Percentiles rank a stretch among this genome's conserved stretches.
Conservation (phyloP, 176 grass and related monocot species). For the Rhynchospora breviuscula region DNA sequence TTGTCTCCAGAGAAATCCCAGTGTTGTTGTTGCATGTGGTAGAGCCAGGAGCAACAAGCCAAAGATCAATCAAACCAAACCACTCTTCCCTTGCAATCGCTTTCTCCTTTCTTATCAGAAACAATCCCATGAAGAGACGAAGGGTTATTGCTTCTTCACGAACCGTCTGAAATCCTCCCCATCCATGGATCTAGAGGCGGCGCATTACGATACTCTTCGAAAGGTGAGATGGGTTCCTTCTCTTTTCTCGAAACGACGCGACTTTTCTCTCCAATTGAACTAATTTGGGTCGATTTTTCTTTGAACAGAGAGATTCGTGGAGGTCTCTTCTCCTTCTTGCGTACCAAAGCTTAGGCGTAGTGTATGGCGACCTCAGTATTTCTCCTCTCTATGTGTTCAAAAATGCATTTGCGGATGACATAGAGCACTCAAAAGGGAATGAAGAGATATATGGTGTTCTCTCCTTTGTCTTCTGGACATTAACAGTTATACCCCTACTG, state of each 20-base stretch:
- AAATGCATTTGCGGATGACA: constrained; percentile 85
- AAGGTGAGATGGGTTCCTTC: constrained; percentile 29
- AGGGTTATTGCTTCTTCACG: neutral
- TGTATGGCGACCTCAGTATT: constrained; percentile 82
- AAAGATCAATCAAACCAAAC: neutral
- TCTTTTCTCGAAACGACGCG: neutral
- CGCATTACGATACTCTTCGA: neutral
- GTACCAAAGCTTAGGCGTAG: constrained; percentile 88
- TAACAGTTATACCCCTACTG: constrained; percentile 71
- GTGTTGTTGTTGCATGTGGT: neutral
- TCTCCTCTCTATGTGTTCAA: constrained; percentile 86
- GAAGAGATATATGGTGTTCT: constrained; percentile 97
- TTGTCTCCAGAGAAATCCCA: neutral
- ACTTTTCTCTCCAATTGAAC: neutral
- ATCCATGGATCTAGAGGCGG: constrained; percentile 38
- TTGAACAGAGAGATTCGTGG: constrained; percentile 44
- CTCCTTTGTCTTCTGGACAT: constrained; percentile 98
- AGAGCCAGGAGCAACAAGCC: constrained; percentile 15
- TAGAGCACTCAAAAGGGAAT: constrained; percentile 72
- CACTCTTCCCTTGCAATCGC: neutral
- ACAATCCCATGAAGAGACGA: constrained; percentile 26
- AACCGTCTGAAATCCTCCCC: neutral
- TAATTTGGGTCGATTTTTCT: neutral
- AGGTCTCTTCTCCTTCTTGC: constrained; percentile 51
- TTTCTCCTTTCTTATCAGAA: neutral